Conservation (phyloP, 768 basidiomycete species). For the Tremella fuciformis region DNA sequence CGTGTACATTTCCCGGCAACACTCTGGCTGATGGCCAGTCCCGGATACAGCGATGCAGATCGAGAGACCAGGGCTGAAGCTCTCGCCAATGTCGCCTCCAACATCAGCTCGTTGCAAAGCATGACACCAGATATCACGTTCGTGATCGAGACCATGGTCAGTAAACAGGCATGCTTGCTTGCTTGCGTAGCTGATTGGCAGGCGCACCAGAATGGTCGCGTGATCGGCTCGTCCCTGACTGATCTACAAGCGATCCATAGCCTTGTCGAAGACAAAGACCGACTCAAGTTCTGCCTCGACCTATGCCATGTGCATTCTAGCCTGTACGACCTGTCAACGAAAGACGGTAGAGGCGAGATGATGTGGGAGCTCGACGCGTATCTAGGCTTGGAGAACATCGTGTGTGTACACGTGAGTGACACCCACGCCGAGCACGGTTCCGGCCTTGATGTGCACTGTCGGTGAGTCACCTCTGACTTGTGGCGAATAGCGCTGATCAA, state of each 20-base stretch:
- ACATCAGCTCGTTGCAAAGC: not conserved
- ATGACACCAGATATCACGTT: not conserved
- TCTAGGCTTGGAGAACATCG: constrained; percentile 1
- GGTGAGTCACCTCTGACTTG: too few species aligned
- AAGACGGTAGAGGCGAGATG: not conserved
- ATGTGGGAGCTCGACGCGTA: constrained; percentile 4
- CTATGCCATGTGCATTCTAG: not conserved
- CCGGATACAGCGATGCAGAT: not conserved
- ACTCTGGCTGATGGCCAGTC: not conserved
- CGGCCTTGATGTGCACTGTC: not conserved
- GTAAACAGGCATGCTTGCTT: not conserved
- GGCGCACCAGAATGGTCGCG: not conserved
- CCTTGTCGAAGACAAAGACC: not conserved
- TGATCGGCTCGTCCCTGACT: constrained; percentile 1
- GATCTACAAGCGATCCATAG: not conserved
- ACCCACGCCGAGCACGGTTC: not conserved
- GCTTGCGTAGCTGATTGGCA: not conserved
- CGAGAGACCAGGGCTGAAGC: not conserved
- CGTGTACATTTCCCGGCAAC: not conserved
- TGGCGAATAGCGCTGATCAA: not conserved
- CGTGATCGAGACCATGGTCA: constrained; percentile 1
- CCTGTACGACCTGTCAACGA: not conserved
- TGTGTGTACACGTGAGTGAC: constrained; percentile 3
- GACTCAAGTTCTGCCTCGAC: constrained; percentile 1
- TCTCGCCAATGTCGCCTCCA: not conserved